Evolutionary conservation across 208 protist species (phyloP).

Genomic region (Crithidia acanthocephali): DNA sequence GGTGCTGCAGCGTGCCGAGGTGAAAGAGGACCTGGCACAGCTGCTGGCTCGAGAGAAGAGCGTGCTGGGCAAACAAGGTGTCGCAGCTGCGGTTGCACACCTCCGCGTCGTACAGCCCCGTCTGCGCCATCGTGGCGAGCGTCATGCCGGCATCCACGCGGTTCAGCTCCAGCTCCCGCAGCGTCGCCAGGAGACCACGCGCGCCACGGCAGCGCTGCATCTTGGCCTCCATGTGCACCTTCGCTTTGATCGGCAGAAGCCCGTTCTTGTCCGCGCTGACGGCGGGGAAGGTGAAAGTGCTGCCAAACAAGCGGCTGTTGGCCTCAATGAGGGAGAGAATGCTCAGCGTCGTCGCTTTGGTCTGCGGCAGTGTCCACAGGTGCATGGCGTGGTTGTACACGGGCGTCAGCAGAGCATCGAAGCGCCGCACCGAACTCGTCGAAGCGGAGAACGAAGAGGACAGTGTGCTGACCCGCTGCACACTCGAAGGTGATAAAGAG

Average conservation of each 20-base stretch:
- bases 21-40: constrained; percentile 77
- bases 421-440: not conserved
- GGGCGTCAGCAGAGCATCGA: constrained; percentile 31
- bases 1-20: constrained; percentile 87
- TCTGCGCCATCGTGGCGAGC: constrained; percentile 67
- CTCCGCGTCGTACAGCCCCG: constrained; percentile 83
- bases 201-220: constrained; percentile 77
- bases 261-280: constrained; percentile 54
- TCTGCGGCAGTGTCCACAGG: constrained; percentile 52
- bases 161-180: constrained; percentile 61
- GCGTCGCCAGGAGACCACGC: constrained; percentile 59
- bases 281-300: constrained; percentile 62
- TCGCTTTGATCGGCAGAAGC: constrained; percentile 79
- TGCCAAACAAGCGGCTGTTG: constrained; percentile 59
- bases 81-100: constrained; percentile 84
- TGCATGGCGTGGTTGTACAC: constrained; percentile 55
- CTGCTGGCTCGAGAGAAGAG: constrained; percentile 79
- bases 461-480: not conserved
- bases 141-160: constrained; percentile 83
- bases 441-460: not conserved
- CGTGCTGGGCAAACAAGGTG: constrained; percentile 67
- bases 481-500: not conserved
- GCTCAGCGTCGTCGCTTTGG: constrained; percentile 42
- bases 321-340: constrained; percentile 74
- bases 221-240: constrained; percentile 89